phyloP scores from a whole-genome alignment of 345 rosid genomes.

The Acer saccharum region DNA sequence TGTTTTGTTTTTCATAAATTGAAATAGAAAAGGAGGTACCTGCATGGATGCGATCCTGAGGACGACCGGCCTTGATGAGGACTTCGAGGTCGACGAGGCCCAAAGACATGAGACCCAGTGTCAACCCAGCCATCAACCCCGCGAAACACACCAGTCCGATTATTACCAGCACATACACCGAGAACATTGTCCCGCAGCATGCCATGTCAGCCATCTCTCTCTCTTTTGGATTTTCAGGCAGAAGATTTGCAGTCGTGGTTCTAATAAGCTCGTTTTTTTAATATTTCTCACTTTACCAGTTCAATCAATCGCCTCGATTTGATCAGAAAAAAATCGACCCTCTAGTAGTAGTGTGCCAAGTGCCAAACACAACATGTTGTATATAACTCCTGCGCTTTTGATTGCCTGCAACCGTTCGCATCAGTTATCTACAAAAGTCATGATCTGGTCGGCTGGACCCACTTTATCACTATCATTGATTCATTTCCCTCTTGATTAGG shows the following conservation, averaged over 20 bases:
- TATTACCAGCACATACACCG: constrained; percentile 42
- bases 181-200: constrained; percentile 61
- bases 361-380: not conserved
- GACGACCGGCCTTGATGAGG: constrained; percentile 88
- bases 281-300: not conserved
- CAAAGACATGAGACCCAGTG: constrained; percentile 93
- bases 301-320: not conserved
- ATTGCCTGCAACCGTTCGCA: not conserved
- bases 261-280: not conserved
- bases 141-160: constrained; percentile 74
- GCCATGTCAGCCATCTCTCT: constrained; percentile 36
- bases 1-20: not conserved
- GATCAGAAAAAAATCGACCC: not conserved
- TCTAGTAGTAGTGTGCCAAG: not conserved
- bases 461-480: too few relatives aligned
- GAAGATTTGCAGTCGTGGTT: not conserved
- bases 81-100: constrained; percentile 97
- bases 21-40: constrained; percentile 35
- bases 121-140: constrained; percentile 94
- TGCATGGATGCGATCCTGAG: constrained; percentile 82
- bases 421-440: not conserved
- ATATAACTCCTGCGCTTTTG: not conserved
- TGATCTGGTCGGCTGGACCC: not conserved
- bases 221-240: not conserved
- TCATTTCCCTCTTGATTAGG: not conserved